Base-by-base conservation (phyloP, 1,284 basidiomycete genomes). In the Coniophora puteana region DNA sequence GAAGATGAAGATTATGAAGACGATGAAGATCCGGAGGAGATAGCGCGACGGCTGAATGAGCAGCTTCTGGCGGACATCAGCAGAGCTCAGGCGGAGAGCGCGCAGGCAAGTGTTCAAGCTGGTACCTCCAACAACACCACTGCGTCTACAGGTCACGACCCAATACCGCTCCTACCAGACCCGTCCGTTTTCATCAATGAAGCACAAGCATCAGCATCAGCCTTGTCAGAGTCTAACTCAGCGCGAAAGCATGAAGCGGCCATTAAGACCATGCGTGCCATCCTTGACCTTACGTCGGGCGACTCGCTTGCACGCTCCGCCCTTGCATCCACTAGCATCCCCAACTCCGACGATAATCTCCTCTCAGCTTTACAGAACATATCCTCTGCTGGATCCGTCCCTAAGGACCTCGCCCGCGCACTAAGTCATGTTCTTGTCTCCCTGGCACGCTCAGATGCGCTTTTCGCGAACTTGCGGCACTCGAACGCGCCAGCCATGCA, bases 21-120 rank as follows among this genome's bases (percentile, higher is more conserved):
- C n/a, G 81, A 81, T 21, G 82, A 78, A 7, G 79, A 84, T 45
- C 82, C 82, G 6, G 76, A 83, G 49, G 83, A 79, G 47, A 83
- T 86, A 50, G 81, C 81, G 5, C 71, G 77, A 35, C 67, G 78
- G 24, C 62, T 88, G 22, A 78, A 80, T 11, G 81, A 83, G 49
- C 77, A 87, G 45, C 68, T 88, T 8, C 79, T 78, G 73, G 83
- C 82, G 2, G 82, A 84, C 50, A 82, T 87, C 33, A 78, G 62
- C 50, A 81, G 75, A 53, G 78, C 71, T 4, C 79, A 73, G 49
- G 71, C 71, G 10, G 74, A 73, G 30, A 61, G 62, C 44, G 51
- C 50, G 14, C 40, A 21, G n/a, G 49, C 51, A 12, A 47, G 38
- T 17, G 16, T 21, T 11, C 27, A 21, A 4, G 17, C 44, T n/a